phyloP scores from a whole-genome alignment of 306 rosid species.

The Mimosa pudica region DNA sequence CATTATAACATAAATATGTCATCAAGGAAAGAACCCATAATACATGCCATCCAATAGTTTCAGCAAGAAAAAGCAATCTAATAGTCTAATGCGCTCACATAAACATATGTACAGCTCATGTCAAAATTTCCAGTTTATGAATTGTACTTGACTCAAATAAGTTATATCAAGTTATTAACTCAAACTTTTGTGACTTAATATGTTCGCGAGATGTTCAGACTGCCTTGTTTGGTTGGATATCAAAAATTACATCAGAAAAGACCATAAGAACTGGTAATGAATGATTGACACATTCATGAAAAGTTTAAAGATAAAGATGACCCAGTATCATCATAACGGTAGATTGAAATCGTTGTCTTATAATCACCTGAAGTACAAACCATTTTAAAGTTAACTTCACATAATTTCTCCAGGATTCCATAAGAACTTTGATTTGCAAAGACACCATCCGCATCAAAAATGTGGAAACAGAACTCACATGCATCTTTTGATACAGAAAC shows the following conservation, averaged over 20 bases:
- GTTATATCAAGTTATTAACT: conserved; percentile 14
- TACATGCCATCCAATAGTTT: not conserved
- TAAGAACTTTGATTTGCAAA: conserved; percentile 5
- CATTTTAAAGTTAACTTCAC: not conserved
- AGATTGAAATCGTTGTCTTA: not conserved
- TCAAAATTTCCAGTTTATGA: conserved; percentile 14
- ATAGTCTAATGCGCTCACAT: conserved; percentile 9
- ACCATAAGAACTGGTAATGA: not conserved
- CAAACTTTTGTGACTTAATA: not conserved
- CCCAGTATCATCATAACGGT: not conserved
- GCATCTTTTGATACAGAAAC: conserved; percentile 9
- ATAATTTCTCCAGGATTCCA: not conserved
- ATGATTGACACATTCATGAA: not conserved
- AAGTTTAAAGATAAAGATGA: not conserved
- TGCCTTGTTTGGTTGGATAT: not conserved
- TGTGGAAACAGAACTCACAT: conserved; percentile 14
- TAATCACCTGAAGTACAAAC: not conserved
- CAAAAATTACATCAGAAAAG: not conserved
- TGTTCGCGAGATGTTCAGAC: not conserved
- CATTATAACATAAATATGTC: not conserved
- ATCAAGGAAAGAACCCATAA: not conserved
- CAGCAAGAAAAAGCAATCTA: conserved; percentile 16
- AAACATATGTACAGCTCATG: conserved; percentile 12
- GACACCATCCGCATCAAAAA: conserved; percentile 1
- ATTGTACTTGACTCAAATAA: not conserved